Evolutionary conservation across 2,329 filamentous ascomycete genomes (phyloP).

Genomic region (Ascochyta viciae-villosae): DNA sequence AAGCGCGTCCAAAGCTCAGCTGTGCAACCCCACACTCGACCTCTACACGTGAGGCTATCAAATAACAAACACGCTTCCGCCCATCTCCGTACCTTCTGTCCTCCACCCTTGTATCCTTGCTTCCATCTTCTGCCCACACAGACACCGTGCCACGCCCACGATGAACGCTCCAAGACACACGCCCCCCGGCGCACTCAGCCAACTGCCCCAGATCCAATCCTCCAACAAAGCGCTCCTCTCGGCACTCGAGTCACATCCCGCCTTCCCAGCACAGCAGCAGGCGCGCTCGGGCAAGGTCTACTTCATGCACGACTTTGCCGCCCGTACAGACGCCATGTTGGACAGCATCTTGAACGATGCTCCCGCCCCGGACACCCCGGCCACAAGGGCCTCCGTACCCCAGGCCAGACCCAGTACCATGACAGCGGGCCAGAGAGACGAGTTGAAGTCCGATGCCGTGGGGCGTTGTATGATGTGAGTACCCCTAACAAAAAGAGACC

Average conservation of each 20-base stretch:
- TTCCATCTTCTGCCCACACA: too few species aligned
- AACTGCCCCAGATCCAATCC: conserved; percentile 10
- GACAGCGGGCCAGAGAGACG: conserved; percentile 15
- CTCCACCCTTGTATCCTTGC: neutral
- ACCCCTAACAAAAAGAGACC: neutral
- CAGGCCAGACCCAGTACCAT: conserved; percentile 11
- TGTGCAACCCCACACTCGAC: neutral
- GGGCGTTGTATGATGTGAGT: conserved; percentile 20
- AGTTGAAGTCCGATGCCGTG: conserved; percentile 19
- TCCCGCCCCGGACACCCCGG: conserved; percentile 17
- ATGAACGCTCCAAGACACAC: neutral
- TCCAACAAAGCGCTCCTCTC: conserved; percentile 18
- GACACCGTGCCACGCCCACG: neutral
- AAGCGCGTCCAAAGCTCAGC: too few species aligned
- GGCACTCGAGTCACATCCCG: conserved; percentile 21
- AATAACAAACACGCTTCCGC: neutral
- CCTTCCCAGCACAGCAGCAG: conserved; percentile 15
- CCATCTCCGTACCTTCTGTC: neutral
- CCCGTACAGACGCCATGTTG: conserved; percentile 23
- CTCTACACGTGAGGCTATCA: neutral
- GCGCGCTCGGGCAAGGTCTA: conserved; percentile 22
- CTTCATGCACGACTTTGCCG: conserved; percentile 26
- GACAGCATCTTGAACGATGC: conserved; percentile 16
- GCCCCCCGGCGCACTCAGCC: neutral
- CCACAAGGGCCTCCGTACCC: conserved; percentile 14